A percentile compares a stretch with the other conserved stretches of the same genome.
phyloP scores from a whole-genome alignment of 75 land plant species.

The Isoetes taiwanensis region DNA sequence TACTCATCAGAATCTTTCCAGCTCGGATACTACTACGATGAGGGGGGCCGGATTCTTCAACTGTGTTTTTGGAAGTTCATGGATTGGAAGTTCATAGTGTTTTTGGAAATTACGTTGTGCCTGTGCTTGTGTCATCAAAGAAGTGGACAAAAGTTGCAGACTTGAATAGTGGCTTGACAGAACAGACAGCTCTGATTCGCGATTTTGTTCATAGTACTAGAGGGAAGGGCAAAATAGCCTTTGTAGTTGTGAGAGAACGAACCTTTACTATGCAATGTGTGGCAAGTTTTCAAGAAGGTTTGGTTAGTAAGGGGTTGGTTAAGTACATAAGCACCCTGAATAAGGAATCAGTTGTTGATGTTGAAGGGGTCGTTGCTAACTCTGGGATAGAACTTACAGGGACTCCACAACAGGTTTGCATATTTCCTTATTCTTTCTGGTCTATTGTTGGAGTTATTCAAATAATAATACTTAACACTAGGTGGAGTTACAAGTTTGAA shows the following conservation, averaged over 20 bases:
- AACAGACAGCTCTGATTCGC: slow-evolving; percentile 40
- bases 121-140: too few relatives aligned
- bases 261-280: slow-evolving; percentile 70
- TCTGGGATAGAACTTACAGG: slow-evolving; percentile 50
- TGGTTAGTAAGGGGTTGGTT: slow-evolving; percentile 61
- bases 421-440: too few relatives aligned
- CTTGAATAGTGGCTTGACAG: slow-evolving; percentile 23
- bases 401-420: slow-evolving; percentile 85
- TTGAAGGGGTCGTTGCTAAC: slow-evolving; percentile 56
- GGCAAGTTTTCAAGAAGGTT: slow-evolving; percentile 17
- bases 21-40: too few relatives aligned
- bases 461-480: neutral
- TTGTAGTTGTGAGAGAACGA: slow-evolving; percentile 53
- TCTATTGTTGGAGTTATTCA: neutral
- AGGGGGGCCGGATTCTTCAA: too few relatives aligned
- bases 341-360: slow-evolving; percentile 60
- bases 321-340: slow-evolving; percentile 46
- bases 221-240: slow-evolving; percentile 57
- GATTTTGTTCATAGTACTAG: slow-evolving; percentile 56
- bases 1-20: too few relatives aligned
- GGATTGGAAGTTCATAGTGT: too few relatives aligned
- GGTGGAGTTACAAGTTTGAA: slow-evolving; percentile 71
- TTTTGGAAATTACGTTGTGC: too few relatives aligned
- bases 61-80: too few relatives aligned
- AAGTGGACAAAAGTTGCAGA: slow-evolving; percentile 41